A percentile compares a stretch with the other conserved stretches of the same genome.
Conservation (phyloP, 2,329 filamentous ascomycete genomes). For the Fusarium cyanostomum region DNA sequence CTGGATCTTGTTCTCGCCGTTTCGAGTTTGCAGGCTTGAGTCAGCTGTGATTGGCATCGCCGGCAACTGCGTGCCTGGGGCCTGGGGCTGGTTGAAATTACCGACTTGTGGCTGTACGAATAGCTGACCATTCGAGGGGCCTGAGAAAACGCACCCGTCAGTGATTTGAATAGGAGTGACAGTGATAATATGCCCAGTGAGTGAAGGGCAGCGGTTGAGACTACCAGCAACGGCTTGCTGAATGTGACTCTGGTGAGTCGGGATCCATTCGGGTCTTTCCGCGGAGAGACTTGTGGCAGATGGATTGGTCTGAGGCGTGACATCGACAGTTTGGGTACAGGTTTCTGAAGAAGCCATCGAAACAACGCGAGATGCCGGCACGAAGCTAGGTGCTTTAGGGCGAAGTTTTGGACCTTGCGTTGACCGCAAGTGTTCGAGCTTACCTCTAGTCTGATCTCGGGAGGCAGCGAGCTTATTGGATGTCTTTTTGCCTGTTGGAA, state of each 20-base stretch:
- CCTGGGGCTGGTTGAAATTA: neutral
- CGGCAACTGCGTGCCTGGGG: neutral
- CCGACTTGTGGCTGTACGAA: slow-evolving; percentile 14
- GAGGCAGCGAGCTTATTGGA: neutral
- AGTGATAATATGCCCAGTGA: slow-evolving; percentile 27
- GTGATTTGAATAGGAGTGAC: slow-evolving; percentile 30
- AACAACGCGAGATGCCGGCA: neutral
- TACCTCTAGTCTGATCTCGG: slow-evolving; percentile 13
- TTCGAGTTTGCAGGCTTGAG: neutral
- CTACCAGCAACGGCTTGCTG: neutral
- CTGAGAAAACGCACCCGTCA: slow-evolving; percentile 31
- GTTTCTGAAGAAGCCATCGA: neutral
- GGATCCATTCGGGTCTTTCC: neutral
- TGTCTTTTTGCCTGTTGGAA: neutral
- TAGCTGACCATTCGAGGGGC: slow-evolving; percentile 23
- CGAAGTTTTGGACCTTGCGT: slow-evolving; percentile 12
- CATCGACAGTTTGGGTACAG: neutral
- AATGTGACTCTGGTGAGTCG: neutral
- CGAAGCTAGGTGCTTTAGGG: slow-evolving; percentile 33
- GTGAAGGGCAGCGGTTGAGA: neutral
- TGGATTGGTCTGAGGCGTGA: neutral
- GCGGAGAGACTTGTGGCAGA: neutral
- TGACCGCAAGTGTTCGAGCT: slow-evolving; percentile 3
- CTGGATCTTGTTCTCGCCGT: neutral
- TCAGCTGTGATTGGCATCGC: neutral